Percentiles rank a stretch among this genome's conserved stretches.
phyloP scores from a whole-genome alignment of 345 rosid genomes.

The Crucihimalaya himalaica region DNA sequence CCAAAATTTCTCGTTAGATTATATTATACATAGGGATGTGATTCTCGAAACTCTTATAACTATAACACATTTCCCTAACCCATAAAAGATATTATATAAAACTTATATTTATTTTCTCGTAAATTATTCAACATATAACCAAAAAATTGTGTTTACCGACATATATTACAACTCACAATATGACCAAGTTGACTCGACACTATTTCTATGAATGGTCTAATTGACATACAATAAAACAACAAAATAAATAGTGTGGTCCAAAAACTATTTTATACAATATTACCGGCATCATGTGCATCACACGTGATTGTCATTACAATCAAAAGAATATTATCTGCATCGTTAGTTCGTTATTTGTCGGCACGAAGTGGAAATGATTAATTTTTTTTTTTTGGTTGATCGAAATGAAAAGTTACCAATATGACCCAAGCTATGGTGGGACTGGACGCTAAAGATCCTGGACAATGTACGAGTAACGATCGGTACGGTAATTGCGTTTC shows the following conservation, averaged over 20 bases:
- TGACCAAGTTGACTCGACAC: conserved; percentile 3
- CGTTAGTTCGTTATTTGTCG: conserved; percentile 28
- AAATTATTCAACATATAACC: not conserved
- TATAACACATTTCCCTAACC: not conserved
- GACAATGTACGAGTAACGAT: too few relatives aligned
- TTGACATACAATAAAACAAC: conserved; percentile 23
- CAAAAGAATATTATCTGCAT: conserved; percentile 4
- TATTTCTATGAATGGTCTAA: conserved; percentile 14
- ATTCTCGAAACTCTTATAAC: too few relatives aligned
- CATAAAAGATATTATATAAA: not conserved
- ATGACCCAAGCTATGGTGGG: not conserved
- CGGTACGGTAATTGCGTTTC: not conserved
- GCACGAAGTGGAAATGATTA: conserved; percentile 13
- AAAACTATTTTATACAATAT: not conserved
- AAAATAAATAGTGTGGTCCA: conserved; percentile 31
- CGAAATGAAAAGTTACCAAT: not conserved
- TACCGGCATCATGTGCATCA: conserved; percentile 39
- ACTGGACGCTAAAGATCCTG: too few relatives aligned
- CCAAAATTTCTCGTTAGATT: not conserved
- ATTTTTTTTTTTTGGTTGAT: not conserved
- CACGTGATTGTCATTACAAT: conserved; percentile 34
- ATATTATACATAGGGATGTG: not conserved
- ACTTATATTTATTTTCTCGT: not conserved
- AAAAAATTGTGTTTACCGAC: conserved; percentile 25
- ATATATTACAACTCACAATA: not conserved